Evolutionary conservation across 2,329 filamentous ascomycete genomes (phyloP), one percentile per base, ranked within the genome.

Genomic region (Fusarium humuli): DNA sequence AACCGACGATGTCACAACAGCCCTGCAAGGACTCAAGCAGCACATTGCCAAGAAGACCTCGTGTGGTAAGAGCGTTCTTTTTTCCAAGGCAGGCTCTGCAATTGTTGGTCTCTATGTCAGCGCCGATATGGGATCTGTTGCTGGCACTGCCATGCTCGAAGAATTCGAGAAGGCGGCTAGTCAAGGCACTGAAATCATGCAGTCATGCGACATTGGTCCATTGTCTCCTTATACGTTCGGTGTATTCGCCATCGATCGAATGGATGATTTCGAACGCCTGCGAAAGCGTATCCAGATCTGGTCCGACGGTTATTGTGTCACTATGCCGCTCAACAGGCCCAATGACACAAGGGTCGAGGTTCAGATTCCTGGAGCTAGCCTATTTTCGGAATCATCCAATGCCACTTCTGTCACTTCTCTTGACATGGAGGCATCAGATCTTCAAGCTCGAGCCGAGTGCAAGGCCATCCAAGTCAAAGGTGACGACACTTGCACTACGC

Each of bases 401-500:
- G 18, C 5, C 2, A 40, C 53, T 2, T 57, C 44, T 12, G 18
- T 11, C 27, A 29, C 27, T 29, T 29, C 10, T 29, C 10, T 29
- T 29, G 4, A 25, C 42, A 9, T 3, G 2, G 5, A 13, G 9
- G 13, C 23, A 3, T 18, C 42, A 6, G 42, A 48, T 22, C 58
- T 61, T 3, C 27, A 49, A 29, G 52, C 32, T 10, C 49, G 48
- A 4, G 50, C 57, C 27, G 40, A 54, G 6, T 65, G 61, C 18
- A 61, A 34, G 14, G 27, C 49, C 3, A 47, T 22, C 23, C 13
- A 46, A 18, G 45, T 61, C 16, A 18, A 69, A 3, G 61, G 67
- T 1, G 78, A 77, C 2, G 79, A 83, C 47, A 58, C 67, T 29
- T 83, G 82, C 63, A 71, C 46, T 5, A 56, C 73, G 0, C 72